A percentile compares a stretch with the other conserved stretches of the same genome.
Evolutionary conservation across 441 rosid genomes (phyloP).

Genomic region (Flueggea neowawraea): DNA sequence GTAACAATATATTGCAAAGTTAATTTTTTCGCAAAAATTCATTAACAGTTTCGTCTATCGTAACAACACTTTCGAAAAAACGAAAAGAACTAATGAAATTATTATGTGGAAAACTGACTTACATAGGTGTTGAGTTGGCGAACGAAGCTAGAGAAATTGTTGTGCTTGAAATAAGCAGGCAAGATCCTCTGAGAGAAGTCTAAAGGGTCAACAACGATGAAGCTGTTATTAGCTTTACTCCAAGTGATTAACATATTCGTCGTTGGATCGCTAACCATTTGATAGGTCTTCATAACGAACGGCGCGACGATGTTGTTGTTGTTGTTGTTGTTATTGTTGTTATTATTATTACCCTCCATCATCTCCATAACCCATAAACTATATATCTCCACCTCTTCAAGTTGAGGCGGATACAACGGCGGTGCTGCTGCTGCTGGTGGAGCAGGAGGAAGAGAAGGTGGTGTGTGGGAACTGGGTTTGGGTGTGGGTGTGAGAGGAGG

Average conservation of each 20-base stretch:
- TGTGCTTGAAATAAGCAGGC: conserved; percentile 81
- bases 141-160: conserved; percentile 85
- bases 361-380: conserved; percentile 15
- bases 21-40: no score
- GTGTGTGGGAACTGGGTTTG: neutral
- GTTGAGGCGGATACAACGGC: neutral
- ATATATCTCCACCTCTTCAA: neutral
- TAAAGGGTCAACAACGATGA: conserved; percentile 72
- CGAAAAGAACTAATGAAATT: no score
- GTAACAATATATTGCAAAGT: no score
- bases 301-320: conserved; percentile 52
- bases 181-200: conserved; percentile 68
- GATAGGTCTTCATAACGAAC: conserved; percentile 73
- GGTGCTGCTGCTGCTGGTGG: no score
- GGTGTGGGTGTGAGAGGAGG: neutral
- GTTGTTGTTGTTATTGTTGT: no score
- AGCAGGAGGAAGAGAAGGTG: neutral
- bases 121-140: conserved; percentile 87
- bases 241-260: conserved; percentile 60
- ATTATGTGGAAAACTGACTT: conserved; percentile 7
- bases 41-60: no score
- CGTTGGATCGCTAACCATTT: conserved; percentile 74
- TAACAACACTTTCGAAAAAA: no score
- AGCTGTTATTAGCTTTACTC: conserved; percentile 68
- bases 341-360: conserved; percentile 18